Base-by-base conservation (phyloP, 2,329 filamentous ascomycete genomes). In the Dactylellina leptospora region DNA sequence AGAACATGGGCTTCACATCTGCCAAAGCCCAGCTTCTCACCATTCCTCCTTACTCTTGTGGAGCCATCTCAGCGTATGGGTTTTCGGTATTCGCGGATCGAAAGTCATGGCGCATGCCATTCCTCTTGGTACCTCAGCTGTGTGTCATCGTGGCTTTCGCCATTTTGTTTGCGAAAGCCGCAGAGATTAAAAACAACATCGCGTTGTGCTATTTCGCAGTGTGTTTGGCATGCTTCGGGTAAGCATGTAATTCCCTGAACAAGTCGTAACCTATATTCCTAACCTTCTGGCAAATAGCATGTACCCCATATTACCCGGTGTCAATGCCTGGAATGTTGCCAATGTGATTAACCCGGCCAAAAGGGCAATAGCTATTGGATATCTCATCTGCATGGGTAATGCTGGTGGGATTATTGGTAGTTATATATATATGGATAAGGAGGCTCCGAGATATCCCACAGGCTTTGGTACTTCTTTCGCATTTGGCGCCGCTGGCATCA, bases 151-250 rank as follows among this genome's bases (percentile, higher is more conserved):
- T 79, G 0, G 78, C 78, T 0, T 82, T 80, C 40, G 74, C 76
- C 9, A 80, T 81, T 13, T 63, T 82, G 0, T 79, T 81, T 28
- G 70, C 74, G n/a, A 79, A 80, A 30, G 78, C 79, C 1, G 79
- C 75, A 3, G 74, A 80, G 9, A 79, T 82, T 20, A 71, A 78
- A 18, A 69, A 79, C 22, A 82, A 83, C 56, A 78, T 83, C 16
- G 80, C 78, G 0, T 74, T 80, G 0, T 80, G 80, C 56, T 83
- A 82, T 70, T 82, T 83, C 51, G 81, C 79, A 0, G 79, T 83
- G 27, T 81, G 80, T 38, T 75, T 84, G 3, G 80, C 82, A 0
- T 82, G 78, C 45, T 78, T 78, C 44, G 80, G 80, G 61, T 66
- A 50, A 58, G 61, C 42, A 5, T 2, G 3, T 36, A 10, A 1